Evolutionary conservation across 371 early-diverging fungal genomes (phyloP), one percentile per base, ranked within the genome.

Genomic region (Thermomucor indicae-seudaticae): DNA sequence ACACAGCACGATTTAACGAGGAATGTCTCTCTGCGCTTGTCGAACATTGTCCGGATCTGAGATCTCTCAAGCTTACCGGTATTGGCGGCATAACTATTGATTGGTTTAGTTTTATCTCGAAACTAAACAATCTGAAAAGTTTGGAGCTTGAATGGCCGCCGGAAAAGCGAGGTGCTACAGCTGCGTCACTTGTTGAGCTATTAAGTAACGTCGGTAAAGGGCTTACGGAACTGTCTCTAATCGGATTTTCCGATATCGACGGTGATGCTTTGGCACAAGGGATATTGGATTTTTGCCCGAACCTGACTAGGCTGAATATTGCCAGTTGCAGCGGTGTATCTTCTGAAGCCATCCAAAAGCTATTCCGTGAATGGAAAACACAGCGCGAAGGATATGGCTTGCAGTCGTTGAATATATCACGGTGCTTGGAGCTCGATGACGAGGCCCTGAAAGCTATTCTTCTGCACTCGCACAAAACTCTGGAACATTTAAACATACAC

Each of bases 401-500:
- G 41, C 70, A 54, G 0, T 55, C 66, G 11, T 44, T 91, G 1
- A 62, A 80, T 37, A 47, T 90, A 5, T 51, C 62, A 17, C 79
- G 87, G 16, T 78, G 83, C 52, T 55, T 70, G 16, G 47, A 61
- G 35, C 51, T 88, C 16, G 69, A 72, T 12, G 90, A 91, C 55
- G 71, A 58, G 0, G 81, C 77, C 0, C 39, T 91, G 10, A 58
- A 67, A 16, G 76, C 81, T n/a, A 42, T 85, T 34, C 55, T 87
- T 19, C 66, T 55, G 3, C 85, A 83, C 38, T 83, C 88, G 22
- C 81, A 82, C 10, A 47, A 51, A 4, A 67, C 82, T 0, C 59
- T 93, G 19, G 58, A 62, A 22, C 39, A 59, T 1, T 55, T 93
- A 17, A 70, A 66, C 27, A 50, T 93, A 49, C 88, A 91, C 52